phyloP scores from a whole-genome alignment of 164 flowering plant species.

The Stephania cephalantha region DNA sequence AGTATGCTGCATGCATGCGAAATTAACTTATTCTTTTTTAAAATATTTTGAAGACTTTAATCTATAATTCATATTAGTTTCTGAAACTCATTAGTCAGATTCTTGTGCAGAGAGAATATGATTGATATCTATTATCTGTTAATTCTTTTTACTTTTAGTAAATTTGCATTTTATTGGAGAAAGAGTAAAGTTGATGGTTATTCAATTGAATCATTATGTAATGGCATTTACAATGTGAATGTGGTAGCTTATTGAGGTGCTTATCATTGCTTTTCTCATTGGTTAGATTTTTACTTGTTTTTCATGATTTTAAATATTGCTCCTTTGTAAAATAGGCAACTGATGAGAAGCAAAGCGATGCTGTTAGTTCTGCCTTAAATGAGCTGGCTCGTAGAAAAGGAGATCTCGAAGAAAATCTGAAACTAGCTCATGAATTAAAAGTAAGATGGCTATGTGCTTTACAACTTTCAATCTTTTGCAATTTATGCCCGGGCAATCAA shows the following conservation, averaged over 20 bases:
- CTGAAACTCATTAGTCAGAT: neutral
- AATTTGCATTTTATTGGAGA: neutral
- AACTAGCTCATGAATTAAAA: constrained; percentile 64
- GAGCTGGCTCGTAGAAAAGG: constrained; percentile 69
- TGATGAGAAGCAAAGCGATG: constrained; percentile 79
- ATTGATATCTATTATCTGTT: neutral
- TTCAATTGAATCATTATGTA: neutral
- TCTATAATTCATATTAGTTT: neutral
- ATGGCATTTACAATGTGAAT: neutral
- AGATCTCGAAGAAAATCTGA: constrained; percentile 69
- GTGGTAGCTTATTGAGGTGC: neutral
- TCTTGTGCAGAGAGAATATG: neutral
- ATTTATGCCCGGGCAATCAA: neutral
- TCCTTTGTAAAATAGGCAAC: constrained; percentile 43
- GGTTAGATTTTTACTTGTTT: neutral
- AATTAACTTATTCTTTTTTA: neutral
- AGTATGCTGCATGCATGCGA: constrained; percentile 11
- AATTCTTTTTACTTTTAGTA: neutral
- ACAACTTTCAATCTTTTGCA: neutral
- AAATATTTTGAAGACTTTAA: neutral
- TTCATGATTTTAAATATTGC: constrained; percentile 8
- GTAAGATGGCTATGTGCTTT: constrained; percentile 26
- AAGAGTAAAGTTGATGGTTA: neutral
- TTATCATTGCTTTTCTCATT: neutral
- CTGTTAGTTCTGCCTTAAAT: constrained; percentile 46